phyloP scores from a whole-genome alignment of 257 asterid species.

The Nicotiana tomentosiformis region DNA sequence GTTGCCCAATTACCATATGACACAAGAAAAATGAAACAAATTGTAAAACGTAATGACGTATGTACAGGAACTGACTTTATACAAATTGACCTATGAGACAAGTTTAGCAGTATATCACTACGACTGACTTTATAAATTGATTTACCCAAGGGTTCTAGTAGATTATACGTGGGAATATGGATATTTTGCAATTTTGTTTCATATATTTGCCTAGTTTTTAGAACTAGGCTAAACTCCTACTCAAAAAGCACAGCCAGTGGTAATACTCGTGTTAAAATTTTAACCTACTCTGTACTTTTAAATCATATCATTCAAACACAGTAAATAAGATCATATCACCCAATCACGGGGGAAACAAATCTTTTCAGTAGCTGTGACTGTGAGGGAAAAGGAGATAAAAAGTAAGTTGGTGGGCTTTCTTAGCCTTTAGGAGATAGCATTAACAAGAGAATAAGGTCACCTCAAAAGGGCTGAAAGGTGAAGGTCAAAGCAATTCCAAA shows the following conservation, averaged over 20 bases:
- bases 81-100: background rate
- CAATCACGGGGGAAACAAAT: background rate
- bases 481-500: conserved; percentile 49
- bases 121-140: background rate
- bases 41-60: background rate
- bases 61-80: background rate
- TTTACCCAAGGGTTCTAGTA: background rate
- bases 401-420: background rate
- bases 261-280: no score
- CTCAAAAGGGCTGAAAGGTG: conserved; percentile 83
- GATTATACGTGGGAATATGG: no score
- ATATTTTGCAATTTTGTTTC: no score
- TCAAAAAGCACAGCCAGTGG: no score
- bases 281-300: background rate
- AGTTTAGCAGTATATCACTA: background rate
- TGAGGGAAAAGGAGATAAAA: background rate
- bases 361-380: background rate
- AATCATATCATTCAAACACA: background rate
- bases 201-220: no score
- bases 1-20: background rate
- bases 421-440: background rate
- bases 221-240: no score
- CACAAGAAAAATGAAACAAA: background rate
- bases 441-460: conserved; percentile 20
- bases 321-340: background rate